Evolutionary conservation across 1,139 yeast species (phyloP), one percentile per base, ranked within the genome.

Genomic region (Torulaspora globosa): DNA sequence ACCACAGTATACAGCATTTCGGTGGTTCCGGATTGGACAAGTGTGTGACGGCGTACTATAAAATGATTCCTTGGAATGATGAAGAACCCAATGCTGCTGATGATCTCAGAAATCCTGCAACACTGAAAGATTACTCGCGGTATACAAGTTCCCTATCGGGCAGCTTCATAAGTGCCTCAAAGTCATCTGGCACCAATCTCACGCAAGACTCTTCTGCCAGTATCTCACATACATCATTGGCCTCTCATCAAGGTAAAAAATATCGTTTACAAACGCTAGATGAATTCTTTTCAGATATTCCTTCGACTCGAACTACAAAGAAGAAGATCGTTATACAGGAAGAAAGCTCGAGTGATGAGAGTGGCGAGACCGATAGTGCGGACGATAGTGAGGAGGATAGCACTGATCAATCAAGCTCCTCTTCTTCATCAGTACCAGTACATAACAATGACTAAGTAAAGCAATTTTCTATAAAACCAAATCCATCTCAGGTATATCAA

Each of bases 191-290:
- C 16, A n/a, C 46, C n/a, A n/a, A 36, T 19, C 10, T 45, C 5
- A 10, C 41, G 9, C 23, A 12, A 31, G 34, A 31, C 5, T 27
- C 39, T 2, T 19, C 48, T 7, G 29, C 21, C 24, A 26, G 18
- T 12, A n/a, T 32, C 9, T 31, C 42, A 4, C 24, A 24, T 16
- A 18, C 31, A 8, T 14, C 23, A 14, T 10, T 4, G 12, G 24
- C 9, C 0, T 35, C 51, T 4, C 35, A 33, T 12, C 47, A 44
- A 21, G 54, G 55, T 5, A 69, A 67, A 52, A 78, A 65, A 56
- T 74, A 81, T 59, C 78, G 76, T 53, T 69, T 84, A 41, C 95
- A 84, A 65, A 86, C 88, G 49, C 69, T 89, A 53, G 96, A 89
- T 59, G 96, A 89, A 50, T 88, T 88, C 63, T 84, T 89, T 59